Evolutionary conservation across 768 basidiomycete species (phyloP).

Genomic region (Vishniacozyma victoriae): DNA sequence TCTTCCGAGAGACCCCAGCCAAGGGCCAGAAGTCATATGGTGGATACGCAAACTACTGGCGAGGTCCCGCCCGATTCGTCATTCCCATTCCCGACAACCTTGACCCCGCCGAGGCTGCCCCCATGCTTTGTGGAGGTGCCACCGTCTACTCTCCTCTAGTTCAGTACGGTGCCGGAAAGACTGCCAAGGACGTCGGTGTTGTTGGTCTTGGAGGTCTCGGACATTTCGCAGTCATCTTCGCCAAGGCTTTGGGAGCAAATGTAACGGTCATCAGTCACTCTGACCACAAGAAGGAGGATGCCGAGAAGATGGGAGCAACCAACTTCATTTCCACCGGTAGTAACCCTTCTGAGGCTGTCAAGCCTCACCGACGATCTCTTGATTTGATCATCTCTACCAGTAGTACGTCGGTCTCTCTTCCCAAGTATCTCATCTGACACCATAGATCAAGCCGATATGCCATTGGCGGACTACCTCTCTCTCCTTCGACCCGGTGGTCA

Average conservation of each 20-base stretch:
- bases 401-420: too few species aligned
- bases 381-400: slow-evolving; percentile 48
- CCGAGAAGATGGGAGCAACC: slow-evolving; percentile 56
- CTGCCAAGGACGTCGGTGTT: slow-evolving; percentile 59
- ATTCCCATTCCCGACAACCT: slow-evolving; percentile 57
- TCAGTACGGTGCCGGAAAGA: slow-evolving; percentile 53
- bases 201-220: slow-evolving; percentile 58
- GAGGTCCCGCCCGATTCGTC: slow-evolving; percentile 50
- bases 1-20: slow-evolving; percentile 13
- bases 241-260: slow-evolving; percentile 56
- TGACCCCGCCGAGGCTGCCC: slow-evolving; percentile 54
- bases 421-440: slow-evolving; percentile 28
- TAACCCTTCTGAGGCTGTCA: slow-evolving; percentile 25
- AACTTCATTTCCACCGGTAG: slow-evolving; percentile 53
- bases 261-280: slow-evolving; percentile 59
- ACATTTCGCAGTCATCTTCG: slow-evolving; percentile 49
- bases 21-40: background rate
- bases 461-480: slow-evolving; percentile 9
- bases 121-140: slow-evolving; percentile 60
- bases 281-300: slow-evolving; percentile 54
- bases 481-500: slow-evolving; percentile 20
- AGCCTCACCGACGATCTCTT: slow-evolving; percentile 37
- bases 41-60: background rate
- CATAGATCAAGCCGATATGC: too few species aligned
- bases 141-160: slow-evolving; percentile 60